A percentile compares a stretch with the other conserved stretches of the same genome.
Evolutionary conservation across 345 rosid genomes (phyloP).

Genomic region (Arabidopsis arenosa): DNA sequence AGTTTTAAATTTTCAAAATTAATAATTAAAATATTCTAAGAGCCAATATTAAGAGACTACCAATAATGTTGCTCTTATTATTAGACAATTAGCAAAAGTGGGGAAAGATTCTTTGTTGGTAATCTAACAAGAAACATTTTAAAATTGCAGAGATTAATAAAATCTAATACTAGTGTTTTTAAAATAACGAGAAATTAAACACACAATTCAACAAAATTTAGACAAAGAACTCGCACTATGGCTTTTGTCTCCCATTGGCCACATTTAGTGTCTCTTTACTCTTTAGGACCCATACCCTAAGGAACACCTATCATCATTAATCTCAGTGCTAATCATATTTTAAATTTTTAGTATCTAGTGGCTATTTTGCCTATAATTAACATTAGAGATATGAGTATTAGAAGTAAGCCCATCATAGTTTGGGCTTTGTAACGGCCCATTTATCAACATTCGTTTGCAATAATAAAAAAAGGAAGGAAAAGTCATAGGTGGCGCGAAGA

Average conservation of each 20-base stretch:
- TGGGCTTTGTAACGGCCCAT: constrained; percentile 29
- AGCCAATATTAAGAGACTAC: no score
- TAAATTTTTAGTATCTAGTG: not conserved
- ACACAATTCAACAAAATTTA: constrained; percentile 8
- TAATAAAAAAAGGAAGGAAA: not conserved
- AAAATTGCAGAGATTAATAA: not conserved
- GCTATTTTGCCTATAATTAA: constrained; percentile 7
- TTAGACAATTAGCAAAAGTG: constrained; percentile 5
- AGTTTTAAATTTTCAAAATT: no score
- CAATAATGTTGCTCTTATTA: not conserved
- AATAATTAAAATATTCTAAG: no score
- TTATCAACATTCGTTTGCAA: not conserved
- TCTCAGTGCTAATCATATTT: constrained; percentile 36
- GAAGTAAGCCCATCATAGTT: not conserved
- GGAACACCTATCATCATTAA: constrained; percentile 39
- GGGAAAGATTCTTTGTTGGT: constrained; percentile 3
- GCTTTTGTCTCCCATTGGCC: constrained; percentile 46
- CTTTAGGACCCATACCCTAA: constrained; percentile 30
- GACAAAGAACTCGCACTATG: constrained; percentile 37
- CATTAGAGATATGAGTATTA: not conserved
- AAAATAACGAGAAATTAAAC: not conserved
- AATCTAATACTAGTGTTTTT: not conserved
- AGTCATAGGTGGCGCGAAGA: constrained; percentile 44
- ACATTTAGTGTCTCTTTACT: constrained; percentile 26
- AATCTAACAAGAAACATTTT: constrained; percentile 10